Evolutionary conservation across 352 stramenopile species (phyloP).

Genomic region (Pythium oligandrum): DNA sequence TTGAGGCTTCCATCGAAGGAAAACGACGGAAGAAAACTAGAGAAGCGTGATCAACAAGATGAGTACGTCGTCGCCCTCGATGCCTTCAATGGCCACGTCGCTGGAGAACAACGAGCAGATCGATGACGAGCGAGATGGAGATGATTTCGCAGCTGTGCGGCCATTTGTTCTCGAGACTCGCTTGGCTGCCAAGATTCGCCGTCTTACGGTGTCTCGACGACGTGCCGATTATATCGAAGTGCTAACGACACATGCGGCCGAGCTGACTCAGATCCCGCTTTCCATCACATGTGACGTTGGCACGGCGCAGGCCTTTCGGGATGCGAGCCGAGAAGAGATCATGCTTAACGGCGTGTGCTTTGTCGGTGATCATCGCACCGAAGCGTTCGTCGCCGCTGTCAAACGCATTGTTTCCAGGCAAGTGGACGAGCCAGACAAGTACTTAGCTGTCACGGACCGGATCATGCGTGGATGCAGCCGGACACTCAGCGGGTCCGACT

Average conservation of each 20-base stretch:
- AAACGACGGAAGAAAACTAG: too few species aligned
- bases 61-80: too few species aligned
- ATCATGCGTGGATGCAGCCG: constrained; percentile 70
- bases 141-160: background rate
- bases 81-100: background rate
- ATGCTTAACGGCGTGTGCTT: constrained; percentile 71
- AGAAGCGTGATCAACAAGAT: too few species aligned
- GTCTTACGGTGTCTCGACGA: constrained; percentile 29
- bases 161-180: constrained; percentile 32
- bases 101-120: background rate
- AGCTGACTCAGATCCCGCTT: constrained; percentile 45
- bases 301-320: constrained; percentile 63
- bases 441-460: constrained; percentile 46
- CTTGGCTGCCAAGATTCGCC: constrained; percentile 34
- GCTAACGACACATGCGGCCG: constrained; percentile 19
- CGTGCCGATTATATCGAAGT: constrained; percentile 56
- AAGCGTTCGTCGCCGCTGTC: constrained; percentile 67
- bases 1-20: background rate
- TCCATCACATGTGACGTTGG: constrained; percentile 54
- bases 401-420: constrained; percentile 64
- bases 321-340: constrained; percentile 67
- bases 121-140: background rate
- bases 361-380: constrained; percentile 62
- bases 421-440: constrained; percentile 35
- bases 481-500: constrained; percentile 70